phyloP scores from a whole-genome alignment of 306 rosid genomes.

The Citrullus mucosospermus region DNA sequence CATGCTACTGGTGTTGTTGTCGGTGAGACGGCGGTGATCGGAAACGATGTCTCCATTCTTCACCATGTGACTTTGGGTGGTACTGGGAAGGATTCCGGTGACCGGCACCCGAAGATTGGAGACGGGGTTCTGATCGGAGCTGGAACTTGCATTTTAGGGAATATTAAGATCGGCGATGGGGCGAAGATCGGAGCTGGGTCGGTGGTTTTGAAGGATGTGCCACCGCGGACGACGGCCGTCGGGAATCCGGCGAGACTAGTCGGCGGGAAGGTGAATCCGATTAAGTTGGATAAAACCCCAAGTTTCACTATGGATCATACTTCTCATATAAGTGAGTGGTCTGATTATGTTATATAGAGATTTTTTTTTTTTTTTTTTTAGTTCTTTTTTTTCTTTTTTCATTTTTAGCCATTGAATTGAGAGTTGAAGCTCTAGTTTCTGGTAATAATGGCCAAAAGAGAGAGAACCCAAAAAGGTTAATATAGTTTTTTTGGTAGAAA shows the following conservation, averaged over 20 bases:
- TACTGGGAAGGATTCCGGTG: constrained; percentile 68
- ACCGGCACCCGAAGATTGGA: constrained; percentile 88
- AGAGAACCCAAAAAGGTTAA: too few species aligned
- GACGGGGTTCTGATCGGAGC: constrained; percentile 91
- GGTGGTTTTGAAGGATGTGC: constrained; percentile 81
- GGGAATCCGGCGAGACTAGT: constrained; percentile 80
- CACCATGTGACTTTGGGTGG: constrained; percentile 91
- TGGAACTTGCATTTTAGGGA: constrained; percentile 79
- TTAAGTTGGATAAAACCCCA: constrained; percentile 58
- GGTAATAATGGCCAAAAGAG: background rate
- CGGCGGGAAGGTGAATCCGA: constrained; percentile 76
- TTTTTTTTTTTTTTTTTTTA: constrained; percentile 32
- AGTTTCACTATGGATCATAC: constrained; percentile 85
- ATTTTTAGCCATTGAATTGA: constrained; percentile 11
- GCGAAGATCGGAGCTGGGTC: constrained; percentile 91
- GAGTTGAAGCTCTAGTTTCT: constrained; percentile 31
- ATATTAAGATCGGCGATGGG: constrained; percentile 62
- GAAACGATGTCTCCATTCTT: constrained; percentile 74
- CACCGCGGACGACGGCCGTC: constrained; percentile 75
- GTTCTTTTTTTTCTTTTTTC: constrained; percentile 6
- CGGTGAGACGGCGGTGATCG: constrained; percentile 89
- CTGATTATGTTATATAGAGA: constrained; percentile 56
- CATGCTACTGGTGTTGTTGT: constrained; percentile 90
- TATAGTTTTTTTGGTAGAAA: too few species aligned
- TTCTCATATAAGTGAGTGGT: constrained; percentile 50